A percentile compares a stretch with the other conserved stretches of the same genome.
Conservation (phyloP, 345 rosid genomes). For the Eucalyptus caleyi region DNA sequence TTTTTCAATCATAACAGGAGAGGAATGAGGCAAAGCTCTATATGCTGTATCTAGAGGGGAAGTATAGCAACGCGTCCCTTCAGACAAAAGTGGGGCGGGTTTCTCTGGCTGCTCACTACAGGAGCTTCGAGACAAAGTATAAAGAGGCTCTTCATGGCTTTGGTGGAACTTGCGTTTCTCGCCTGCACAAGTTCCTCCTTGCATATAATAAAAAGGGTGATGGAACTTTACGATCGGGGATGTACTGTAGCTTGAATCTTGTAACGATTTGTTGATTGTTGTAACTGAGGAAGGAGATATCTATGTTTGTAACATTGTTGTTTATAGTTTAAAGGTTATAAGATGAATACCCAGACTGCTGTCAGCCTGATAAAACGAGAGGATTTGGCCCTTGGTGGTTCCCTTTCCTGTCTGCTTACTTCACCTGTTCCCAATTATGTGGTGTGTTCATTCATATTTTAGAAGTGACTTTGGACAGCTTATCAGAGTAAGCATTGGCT, state of each 20-base stretch:
- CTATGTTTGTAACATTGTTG: not conserved
- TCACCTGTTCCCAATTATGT: not conserved
- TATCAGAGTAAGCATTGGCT: not conserved
- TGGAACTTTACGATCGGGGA: not conserved
- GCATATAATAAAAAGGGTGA: not conserved
- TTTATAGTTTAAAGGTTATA: not conserved
- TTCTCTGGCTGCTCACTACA: not conserved
- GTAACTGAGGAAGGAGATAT: not conserved
- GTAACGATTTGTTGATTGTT: not conserved
- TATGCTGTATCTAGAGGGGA: not conserved
- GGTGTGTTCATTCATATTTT: not conserved
- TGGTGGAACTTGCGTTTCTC: not conserved
- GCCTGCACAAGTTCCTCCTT: not conserved
- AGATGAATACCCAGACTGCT: not conserved
- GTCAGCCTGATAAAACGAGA: not conserved
- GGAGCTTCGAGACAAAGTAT: not conserved
- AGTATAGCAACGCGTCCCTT: not conserved
- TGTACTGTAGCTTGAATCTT: not conserved
- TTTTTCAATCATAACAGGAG: not conserved
- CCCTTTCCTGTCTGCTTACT: not conserved
- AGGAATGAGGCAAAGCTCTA: not conserved
- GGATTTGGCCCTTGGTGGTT: not conserved
- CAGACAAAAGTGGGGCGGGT: not conserved
- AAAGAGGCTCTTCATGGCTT: not conserved
- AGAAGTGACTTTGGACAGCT: not conserved